A percentile compares a stretch with the other conserved stretches of the same genome.
These are phyloP conservation scores for Diaporthe velutina DNA, from an alignment of 2,329 filamentous ascomycete species.

Conservation along the genomic window DNA sequence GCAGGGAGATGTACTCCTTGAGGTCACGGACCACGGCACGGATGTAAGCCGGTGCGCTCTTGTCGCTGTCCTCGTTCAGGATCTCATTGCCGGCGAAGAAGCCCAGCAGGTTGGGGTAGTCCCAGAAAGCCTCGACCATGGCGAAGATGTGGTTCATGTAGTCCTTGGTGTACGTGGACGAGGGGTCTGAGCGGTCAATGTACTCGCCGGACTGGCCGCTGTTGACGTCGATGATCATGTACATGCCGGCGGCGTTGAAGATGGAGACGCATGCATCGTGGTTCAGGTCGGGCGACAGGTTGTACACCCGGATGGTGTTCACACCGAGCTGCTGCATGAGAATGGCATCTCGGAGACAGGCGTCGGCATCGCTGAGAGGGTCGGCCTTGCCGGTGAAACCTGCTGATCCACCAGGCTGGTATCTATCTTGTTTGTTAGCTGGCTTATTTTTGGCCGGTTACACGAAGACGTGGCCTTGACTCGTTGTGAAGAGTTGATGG, in stretches of 20 bases:
- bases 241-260: constrained; percentile 66
- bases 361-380: constrained; percentile 41
- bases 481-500: neutral
- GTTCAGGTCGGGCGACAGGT: constrained; percentile 70
- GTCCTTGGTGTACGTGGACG: constrained; percentile 59
- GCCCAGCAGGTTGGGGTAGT: constrained; percentile 69
- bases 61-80: constrained; percentile 73
- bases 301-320: constrained; percentile 75
- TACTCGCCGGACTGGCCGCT: constrained; percentile 67
- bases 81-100: constrained; percentile 83
- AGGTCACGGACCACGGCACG: constrained; percentile 80
- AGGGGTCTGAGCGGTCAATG: constrained; percentile 63
- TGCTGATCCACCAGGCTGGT: constrained; percentile 72
- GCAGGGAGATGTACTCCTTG: constrained; percentile 80
- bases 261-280: constrained; percentile 72
- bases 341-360: constrained; percentile 68
- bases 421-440: constrained; percentile 47
- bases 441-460: neutral
- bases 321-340: constrained; percentile 70
- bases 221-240: constrained; percentile 68
- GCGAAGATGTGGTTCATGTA: constrained; percentile 73
- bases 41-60: constrained; percentile 72
- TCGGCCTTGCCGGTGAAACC: constrained; percentile 63
- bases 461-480: too few relatives aligned
- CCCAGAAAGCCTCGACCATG: constrained; percentile 71